Evolutionary conservation across 345 rosid genomes (phyloP), one percentile per base, ranked within the genome.

Genomic region (Aurinia saxatilis): DNA sequence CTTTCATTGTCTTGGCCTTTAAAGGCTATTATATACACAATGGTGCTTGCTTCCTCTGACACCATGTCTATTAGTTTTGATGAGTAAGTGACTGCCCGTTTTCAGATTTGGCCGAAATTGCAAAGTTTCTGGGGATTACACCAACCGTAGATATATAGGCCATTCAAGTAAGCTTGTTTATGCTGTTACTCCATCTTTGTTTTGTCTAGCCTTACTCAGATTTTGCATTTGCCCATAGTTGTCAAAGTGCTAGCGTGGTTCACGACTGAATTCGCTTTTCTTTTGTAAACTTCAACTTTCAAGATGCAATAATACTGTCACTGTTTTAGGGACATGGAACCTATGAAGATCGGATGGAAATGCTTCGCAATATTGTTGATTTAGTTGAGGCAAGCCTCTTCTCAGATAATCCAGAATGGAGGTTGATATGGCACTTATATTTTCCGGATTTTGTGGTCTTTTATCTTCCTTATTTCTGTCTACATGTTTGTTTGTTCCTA

Each of bases 401-500:
- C 74, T 84, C 97, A 35, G 97, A 93, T 79, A 90, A 90, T 83
- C 82, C 84, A 16, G 89, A 93, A 10, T 93, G 99, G 99, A 93
- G 99, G 99, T 93, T 68, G 74, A 47, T 6, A 83, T 58, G 96
- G 99, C 68, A 90, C 84, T 56, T 90, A 87, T 73, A 47, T 70
- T 86, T 97, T 86, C 80, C 70, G 92, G 55, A 57, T 29, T 27
- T 18, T n/a, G n/a, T n/a, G n/a, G n/a, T n/a, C n/a, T n/a, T n/a
- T n/a, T n/a, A n/a, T n/a, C n/a, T n/a, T n/a, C n/a, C n/a, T n/a
- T n/a, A n/a, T n/a, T n/a, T n/a, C n/a, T n/a, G n/a, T n/a, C 50
- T 34, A 36, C 48, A 18, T 29, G 37, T n/a, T 62, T 10, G 44
- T 54, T 18, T 17, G 27, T 61, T 16, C 8, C 37, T 31, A 30